Conservation (phyloP, 371 early-diverging fungal species). For the Mucor sp. region DNA sequence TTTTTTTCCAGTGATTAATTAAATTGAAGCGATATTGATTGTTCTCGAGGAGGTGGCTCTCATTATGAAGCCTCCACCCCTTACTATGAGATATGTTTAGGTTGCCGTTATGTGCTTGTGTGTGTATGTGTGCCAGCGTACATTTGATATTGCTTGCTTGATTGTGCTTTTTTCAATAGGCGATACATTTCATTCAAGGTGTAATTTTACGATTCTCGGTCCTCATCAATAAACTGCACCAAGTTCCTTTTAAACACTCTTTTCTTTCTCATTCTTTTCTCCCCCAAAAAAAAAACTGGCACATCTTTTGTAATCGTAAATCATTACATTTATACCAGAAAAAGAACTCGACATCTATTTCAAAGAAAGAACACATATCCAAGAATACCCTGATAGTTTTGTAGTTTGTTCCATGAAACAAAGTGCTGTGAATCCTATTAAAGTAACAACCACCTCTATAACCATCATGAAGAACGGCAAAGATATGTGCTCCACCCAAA, state of each 20-base stretch:
- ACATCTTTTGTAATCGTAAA: too few species aligned
- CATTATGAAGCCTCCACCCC: too few species aligned
- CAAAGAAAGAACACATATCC: too few species aligned
- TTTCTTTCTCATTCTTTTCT: not conserved
- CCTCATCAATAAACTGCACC: not conserved
- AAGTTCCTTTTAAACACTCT: not conserved
- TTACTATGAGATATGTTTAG: not conserved
- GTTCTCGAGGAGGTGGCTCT: not conserved
- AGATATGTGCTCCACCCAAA: not conserved
- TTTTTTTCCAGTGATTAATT: not conserved
- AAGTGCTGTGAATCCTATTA: not conserved
- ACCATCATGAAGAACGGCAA: not conserved
- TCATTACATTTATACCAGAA: too few species aligned
- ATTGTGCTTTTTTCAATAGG: not conserved
- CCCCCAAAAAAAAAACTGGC: not conserved
- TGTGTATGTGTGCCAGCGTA: not conserved
- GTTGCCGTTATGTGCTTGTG: too few species aligned
- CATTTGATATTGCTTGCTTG: not conserved
- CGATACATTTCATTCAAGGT: not conserved
- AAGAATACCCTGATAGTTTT: not conserved
- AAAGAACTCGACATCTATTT: too few species aligned
- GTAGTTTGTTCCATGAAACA: constrained; percentile 1
- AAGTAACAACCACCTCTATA: not conserved
- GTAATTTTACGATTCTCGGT: not conserved
- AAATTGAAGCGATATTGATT: not conserved